Percentiles rank a stretch among this genome's conserved stretches.
Conservation (phyloP, 495 filamentous ascomycete genomes). For the Sordaria brevicollis region DNA sequence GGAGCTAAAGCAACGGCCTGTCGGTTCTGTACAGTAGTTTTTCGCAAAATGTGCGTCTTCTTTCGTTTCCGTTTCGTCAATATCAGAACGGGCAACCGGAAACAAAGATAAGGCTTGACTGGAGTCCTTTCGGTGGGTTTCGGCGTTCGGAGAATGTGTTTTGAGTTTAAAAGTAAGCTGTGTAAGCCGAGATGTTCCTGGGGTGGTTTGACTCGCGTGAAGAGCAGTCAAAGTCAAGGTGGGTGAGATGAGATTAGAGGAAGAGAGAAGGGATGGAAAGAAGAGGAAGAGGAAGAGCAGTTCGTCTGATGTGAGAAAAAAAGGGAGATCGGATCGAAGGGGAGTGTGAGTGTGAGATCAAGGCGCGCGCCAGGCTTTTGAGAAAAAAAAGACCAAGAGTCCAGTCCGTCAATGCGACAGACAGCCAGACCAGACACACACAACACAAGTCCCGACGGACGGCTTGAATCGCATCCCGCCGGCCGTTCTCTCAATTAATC, state of each 20-base stretch:
- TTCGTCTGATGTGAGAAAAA: not conserved
- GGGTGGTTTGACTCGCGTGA: not conserved
- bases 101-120: not conserved
- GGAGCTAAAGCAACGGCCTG: not conserved
- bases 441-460: not conserved
- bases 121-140: not conserved
- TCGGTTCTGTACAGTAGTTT: not conserved
- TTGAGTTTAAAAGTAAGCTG: not conserved
- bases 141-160: not conserved
- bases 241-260: not conserved
- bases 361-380: not conserved
- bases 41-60: not conserved
- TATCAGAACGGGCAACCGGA: not conserved
- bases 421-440: not conserved
- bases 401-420: not conserved
- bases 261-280: not conserved
- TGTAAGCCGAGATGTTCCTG: not conserved
- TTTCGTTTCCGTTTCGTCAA: not conserved
- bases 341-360: not conserved
- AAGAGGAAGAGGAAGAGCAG: not conserved
- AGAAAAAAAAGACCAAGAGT: not conserved
- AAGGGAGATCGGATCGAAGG: not conserved
- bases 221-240: not conserved
- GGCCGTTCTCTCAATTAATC: not conserved
- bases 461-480: not conserved